Evolutionary conservation across 2,329 filamentous ascomycete genomes (phyloP).

Genomic region (Monosporascus sp.): DNA sequence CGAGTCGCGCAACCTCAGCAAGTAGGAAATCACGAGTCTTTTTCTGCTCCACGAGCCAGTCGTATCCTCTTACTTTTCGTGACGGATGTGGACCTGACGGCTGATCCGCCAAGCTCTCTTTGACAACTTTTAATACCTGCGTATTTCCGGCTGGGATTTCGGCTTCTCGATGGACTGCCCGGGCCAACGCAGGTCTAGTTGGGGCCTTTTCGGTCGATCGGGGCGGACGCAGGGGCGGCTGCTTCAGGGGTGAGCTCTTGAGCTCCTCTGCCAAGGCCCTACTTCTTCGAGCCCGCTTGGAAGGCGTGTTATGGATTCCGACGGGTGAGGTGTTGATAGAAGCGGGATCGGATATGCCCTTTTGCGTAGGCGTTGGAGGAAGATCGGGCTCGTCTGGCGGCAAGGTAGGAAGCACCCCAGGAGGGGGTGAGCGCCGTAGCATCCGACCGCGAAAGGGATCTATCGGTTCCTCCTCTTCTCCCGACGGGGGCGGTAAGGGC

Average conservation of each 20-base stretch:
- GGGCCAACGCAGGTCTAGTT: not conserved
- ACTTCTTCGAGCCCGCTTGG: constrained; percentile 41
- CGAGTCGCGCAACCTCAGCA: constrained; percentile 51
- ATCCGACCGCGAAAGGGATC: constrained; percentile 36
- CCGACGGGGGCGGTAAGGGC: constrained; percentile 42
- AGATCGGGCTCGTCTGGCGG: constrained; percentile 56
- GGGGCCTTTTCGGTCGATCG: constrained; percentile 5
- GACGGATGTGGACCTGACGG: constrained; percentile 27
- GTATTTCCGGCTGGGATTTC: constrained; percentile 12
- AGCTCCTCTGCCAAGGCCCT: constrained; percentile 32
- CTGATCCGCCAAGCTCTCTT: not conserved
- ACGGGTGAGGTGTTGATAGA: constrained; percentile 50
- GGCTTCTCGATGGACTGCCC: constrained; percentile 6
- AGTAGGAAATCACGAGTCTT: constrained; percentile 48
- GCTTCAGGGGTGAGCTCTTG: constrained; percentile 48
- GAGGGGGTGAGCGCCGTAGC: constrained; percentile 32
- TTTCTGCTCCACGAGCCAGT: constrained; percentile 45
- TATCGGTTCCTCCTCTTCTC: constrained; percentile 37
- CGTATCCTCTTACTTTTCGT: constrained; percentile 36
- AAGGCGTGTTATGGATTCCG: constrained; percentile 58
- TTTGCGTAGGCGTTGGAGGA: constrained; percentile 51
- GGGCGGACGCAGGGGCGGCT: constrained; percentile 30
- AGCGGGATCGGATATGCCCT: constrained; percentile 42
- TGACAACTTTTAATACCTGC: not conserved
- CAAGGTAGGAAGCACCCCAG: constrained; percentile 25